A percentile compares a stretch with the other conserved stretches of the same genome.
phyloP scores from a whole-genome alignment of 1,284 basidiomycete genomes.

The Austropuccinia psidii region DNA sequence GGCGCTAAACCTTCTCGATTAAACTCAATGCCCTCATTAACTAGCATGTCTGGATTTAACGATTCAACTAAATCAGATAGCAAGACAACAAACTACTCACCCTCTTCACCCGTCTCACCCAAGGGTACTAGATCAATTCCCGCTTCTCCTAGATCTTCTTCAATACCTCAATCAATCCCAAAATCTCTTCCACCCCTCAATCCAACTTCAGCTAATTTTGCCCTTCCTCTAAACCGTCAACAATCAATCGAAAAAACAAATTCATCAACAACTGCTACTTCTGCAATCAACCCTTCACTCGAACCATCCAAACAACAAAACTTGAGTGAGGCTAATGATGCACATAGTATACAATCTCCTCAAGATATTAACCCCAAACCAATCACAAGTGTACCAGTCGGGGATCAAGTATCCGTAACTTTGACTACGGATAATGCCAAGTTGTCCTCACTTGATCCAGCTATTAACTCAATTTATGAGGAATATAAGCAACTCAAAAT shows the following conservation, averaged over 20 bases:
- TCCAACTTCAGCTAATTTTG: neutral
- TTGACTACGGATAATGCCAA: no score
- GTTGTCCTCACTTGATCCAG: no score
- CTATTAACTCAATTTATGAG: no score
- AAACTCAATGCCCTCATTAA: constrained; percentile 3
- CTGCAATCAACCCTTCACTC: no score
- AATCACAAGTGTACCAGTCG: no score
- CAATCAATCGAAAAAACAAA: no score
- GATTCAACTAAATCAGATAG: constrained; percentile 7
- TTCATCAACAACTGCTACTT: no score
- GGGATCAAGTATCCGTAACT: no score
- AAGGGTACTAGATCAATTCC: neutral
- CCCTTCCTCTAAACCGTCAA: neutral
- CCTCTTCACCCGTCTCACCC: constrained; percentile 2
- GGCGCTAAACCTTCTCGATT: constrained; percentile 20
- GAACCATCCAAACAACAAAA: no score
- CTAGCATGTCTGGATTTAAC: neutral
- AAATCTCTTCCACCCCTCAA: neutral
- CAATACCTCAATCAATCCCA: neutral
- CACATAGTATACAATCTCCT: neutral
- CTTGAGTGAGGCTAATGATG: no score
- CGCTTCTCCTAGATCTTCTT: neutral
- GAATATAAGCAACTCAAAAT: no score
- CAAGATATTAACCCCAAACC: neutral
- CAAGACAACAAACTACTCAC: constrained; percentile 1